A percentile compares a stretch with the other conserved stretches of the same genome.
phyloP scores from a whole-genome alignment of 2,329 filamentous ascomycete species.

The Thelonectria rubi region DNA sequence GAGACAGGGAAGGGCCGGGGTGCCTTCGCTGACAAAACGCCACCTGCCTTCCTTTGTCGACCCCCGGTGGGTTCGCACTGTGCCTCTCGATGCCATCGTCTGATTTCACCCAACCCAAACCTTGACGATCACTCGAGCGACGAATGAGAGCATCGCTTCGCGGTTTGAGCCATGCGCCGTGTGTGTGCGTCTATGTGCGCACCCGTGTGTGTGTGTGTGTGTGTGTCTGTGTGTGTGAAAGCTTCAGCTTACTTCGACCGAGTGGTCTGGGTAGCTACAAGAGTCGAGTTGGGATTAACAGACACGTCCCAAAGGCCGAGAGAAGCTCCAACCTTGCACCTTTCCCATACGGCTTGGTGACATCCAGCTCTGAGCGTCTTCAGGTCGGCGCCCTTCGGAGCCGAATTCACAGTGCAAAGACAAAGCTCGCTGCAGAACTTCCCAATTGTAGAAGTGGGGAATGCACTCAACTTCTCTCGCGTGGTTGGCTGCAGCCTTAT shows the following conservation, averaged over 20 bases:
- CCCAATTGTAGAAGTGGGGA: slow-evolving; percentile 10
- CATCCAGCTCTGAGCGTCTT: not conserved
- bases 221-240: slow-evolving; percentile 3
- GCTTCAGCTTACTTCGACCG: slow-evolving; percentile 10
- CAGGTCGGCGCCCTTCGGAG: slow-evolving; percentile 13
- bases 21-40: slow-evolving; percentile 28
- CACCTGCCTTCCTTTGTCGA: slow-evolving; percentile 12
- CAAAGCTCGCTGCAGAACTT: not conserved
- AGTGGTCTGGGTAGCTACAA: slow-evolving; percentile 4
- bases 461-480: slow-evolving; percentile 4
- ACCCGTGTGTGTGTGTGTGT: slow-evolving; percentile 1
- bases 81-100: slow-evolving; percentile 38
- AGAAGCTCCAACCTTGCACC: not conserved
- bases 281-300: slow-evolving; percentile 1
- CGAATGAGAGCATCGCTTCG: slow-evolving; percentile 4
- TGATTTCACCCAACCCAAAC: slow-evolving; percentile 34
- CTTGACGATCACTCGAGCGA: slow-evolving; percentile 18
- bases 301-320: not conserved
- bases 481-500: slow-evolving; percentile 15
- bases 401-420: slow-evolving; percentile 24
- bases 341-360: not conserved
- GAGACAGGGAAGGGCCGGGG: slow-evolving; percentile 26
- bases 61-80: slow-evolving; percentile 28
- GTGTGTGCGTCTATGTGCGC: not conserved
- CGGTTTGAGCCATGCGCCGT: not conserved